phyloP scores from a whole-genome alignment of 495 filamentous ascomycete genomes.

The Cairneyella variabilis region DNA sequence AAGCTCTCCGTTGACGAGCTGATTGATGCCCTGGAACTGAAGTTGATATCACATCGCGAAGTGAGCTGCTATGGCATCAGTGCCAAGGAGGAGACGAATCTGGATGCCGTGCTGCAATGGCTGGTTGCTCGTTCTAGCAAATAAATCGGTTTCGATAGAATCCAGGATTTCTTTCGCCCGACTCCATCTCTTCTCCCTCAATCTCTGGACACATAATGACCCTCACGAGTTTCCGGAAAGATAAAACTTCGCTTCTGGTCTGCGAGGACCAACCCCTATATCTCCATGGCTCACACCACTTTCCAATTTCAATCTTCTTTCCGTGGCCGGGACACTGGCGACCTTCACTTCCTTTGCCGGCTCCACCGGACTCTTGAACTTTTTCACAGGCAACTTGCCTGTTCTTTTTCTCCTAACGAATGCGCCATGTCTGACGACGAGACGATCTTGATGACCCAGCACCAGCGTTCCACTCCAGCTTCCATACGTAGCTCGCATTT shows the following conservation, averaged over 20 bases:
- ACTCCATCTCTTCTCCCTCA: too few species aligned
- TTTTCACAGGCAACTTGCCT: slow-evolving; percentile 12
- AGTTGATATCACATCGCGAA: slow-evolving; percentile 84
- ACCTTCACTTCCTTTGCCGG: background rate
- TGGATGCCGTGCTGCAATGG: slow-evolving; percentile 96
- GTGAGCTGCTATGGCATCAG: slow-evolving; percentile 99
- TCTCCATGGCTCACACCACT: slow-evolving; percentile 23
- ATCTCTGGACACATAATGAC: slow-evolving; percentile 28
- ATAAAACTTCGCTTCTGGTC: slow-evolving; percentile 23
- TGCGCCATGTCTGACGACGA: slow-evolving; percentile 22
- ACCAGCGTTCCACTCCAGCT: slow-evolving; percentile 2
- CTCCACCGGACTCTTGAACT: slow-evolving; percentile 19
- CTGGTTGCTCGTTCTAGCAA: slow-evolving; percentile 81
- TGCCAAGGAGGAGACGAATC: slow-evolving; percentile 96
- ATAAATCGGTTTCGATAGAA: slow-evolving; percentile 23
- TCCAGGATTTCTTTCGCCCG: too few species aligned
- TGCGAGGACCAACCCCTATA: slow-evolving; percentile 24
- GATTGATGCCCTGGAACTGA: slow-evolving; percentile 89
- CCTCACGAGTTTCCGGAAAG: slow-evolving; percentile 32
- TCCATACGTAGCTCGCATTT: slow-evolving; percentile 13
- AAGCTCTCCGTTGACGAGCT: slow-evolving; percentile 90
- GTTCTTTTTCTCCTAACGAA: slow-evolving; percentile 11
- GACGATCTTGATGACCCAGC: slow-evolving; percentile 24
- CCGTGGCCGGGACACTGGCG: background rate
- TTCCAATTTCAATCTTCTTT: background rate